Conservation (phyloP, 108 stramenopile genomes). For the Epithemia pelagica region DNA sequence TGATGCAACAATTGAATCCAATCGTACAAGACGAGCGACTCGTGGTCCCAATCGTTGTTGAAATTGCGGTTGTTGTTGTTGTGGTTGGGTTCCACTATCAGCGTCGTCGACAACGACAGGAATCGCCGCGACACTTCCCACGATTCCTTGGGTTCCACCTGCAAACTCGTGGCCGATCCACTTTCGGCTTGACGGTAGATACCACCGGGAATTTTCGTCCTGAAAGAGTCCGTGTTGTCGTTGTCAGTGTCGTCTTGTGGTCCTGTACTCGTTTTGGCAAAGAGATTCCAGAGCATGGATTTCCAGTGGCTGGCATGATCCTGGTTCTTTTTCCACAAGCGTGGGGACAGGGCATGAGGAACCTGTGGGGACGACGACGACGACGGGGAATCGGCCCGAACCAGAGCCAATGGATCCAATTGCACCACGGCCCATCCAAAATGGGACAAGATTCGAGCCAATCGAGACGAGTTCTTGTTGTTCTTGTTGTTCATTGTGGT, state of each 20-base stretch:
- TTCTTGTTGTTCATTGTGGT: not conserved
- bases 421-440: not conserved
- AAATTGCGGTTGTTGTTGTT: not conserved
- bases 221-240: too few species aligned
- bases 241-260: not conserved
- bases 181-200: constrained; percentile 1
- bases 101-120: too few species aligned
- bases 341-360: not conserved
- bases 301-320: not conserved
- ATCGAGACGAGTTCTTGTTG: not conserved
- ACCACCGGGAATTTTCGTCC: not conserved
- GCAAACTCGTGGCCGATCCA: not conserved
- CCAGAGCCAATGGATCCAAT: too few species aligned
- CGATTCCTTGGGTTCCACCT: constrained; percentile 4
- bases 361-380: not conserved
- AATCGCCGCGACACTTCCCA: not conserved
- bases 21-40: not conserved
- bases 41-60: not conserved
- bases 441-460: not conserved
- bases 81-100: too few species aligned
- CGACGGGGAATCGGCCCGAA: too few species aligned
- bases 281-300: not conserved
- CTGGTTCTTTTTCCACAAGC: not conserved
- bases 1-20: constrained; percentile 9
- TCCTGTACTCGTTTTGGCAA: not conserved